These are phyloP conservation scores for Mycena leptocephala DNA, from an alignment of 768 basidiomycete species.

Conservation along the genomic window DNA sequence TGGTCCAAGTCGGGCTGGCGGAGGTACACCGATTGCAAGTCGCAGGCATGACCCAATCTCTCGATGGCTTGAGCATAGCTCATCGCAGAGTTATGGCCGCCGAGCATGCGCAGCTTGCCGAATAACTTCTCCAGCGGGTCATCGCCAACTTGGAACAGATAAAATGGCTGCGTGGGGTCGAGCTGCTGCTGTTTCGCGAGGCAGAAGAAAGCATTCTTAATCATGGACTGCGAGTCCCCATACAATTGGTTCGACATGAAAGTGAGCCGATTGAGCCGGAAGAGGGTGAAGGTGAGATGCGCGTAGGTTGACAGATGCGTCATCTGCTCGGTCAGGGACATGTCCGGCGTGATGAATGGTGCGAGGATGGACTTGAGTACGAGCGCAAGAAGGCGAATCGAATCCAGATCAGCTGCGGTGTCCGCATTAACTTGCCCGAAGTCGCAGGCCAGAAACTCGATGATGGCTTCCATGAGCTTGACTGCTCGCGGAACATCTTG, in stretches of 20 bases:
- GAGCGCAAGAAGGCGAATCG: slow-evolving; percentile 27
- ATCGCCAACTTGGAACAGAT: slow-evolving; percentile 43
- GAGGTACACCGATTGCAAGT: neutral
- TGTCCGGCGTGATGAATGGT: slow-evolving; percentile 40
- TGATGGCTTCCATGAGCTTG: slow-evolving; percentile 40
- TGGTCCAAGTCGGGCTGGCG: slow-evolving; percentile 14
- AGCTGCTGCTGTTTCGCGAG: slow-evolving; percentile 44
- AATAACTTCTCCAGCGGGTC: slow-evolving; percentile 49
- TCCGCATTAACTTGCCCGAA: neutral
- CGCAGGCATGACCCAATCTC: slow-evolving; percentile 3
- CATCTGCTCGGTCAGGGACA: slow-evolving; percentile 47
- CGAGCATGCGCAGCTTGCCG: slow-evolving; percentile 39
- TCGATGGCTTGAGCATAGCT: slow-evolving; percentile 10
- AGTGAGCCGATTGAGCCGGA: slow-evolving; percentile 28
- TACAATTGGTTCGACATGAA: slow-evolving; percentile 51
- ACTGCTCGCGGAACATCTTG: slow-evolving; percentile 53
- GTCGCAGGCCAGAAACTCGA: neutral
- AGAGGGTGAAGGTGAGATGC: slow-evolving; percentile 43
- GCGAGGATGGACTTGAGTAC: slow-evolving; percentile 35
- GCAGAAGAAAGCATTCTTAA: slow-evolving; percentile 42
- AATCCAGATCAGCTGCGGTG: neutral
- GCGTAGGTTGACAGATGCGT: slow-evolving; percentile 41
- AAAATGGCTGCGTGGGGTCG: slow-evolving; percentile 36
- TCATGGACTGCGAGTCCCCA: slow-evolving; percentile 47
- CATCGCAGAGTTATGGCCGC: slow-evolving; percentile 20